A percentile compares a stretch with the other conserved stretches of the same genome.
Evolutionary conservation across 768 basidiomycete genomes (phyloP).

Genomic region (Phlebiopsis gigantea): DNA sequence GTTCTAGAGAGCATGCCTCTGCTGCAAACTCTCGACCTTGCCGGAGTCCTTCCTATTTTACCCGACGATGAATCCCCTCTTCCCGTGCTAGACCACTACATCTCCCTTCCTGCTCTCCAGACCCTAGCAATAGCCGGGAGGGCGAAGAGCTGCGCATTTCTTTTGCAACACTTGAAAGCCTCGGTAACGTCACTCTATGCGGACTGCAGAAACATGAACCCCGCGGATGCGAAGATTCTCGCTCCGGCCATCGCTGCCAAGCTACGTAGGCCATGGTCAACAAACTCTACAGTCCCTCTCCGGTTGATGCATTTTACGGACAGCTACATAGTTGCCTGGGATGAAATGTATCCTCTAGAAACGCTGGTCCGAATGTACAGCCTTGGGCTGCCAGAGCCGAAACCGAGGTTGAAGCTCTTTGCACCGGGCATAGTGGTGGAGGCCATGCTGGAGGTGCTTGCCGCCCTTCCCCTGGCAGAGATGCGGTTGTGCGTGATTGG

Average conservation of each 20-base stretch:
- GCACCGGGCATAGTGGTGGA: too few relatives aligned
- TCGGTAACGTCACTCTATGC: neutral
- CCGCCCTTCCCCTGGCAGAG: too few relatives aligned
- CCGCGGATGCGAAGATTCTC: neutral
- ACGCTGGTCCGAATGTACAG: too few relatives aligned
- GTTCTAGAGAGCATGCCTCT: constrained; percentile 5
- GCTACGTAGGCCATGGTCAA: neutral
- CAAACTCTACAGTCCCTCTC: neutral
- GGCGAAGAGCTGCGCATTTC: neutral
- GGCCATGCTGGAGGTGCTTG: too few relatives aligned
- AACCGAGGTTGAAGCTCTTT: too few relatives aligned
- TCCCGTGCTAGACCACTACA: neutral
- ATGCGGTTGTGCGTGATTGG: too few relatives aligned
- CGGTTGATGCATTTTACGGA: neutral
- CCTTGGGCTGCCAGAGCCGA: too few relatives aligned
- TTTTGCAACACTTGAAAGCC: constrained; percentile 2
- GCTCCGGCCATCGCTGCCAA: neutral
- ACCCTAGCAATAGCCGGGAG: neutral
- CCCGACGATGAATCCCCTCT: neutral
- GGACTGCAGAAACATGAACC: neutral
- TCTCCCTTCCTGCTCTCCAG: neutral
- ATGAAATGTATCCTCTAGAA: neutral
- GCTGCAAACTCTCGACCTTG: constrained; percentile 1
- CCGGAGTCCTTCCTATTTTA: neutral
- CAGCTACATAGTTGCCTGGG: neutral